A percentile compares a stretch with the other conserved stretches of the same genome.
These are phyloP conservation scores for Pseudopithomyces maydicus DNA, from an alignment of 2,329 filamentous ascomycete species.

Conservation along the genomic window DNA sequence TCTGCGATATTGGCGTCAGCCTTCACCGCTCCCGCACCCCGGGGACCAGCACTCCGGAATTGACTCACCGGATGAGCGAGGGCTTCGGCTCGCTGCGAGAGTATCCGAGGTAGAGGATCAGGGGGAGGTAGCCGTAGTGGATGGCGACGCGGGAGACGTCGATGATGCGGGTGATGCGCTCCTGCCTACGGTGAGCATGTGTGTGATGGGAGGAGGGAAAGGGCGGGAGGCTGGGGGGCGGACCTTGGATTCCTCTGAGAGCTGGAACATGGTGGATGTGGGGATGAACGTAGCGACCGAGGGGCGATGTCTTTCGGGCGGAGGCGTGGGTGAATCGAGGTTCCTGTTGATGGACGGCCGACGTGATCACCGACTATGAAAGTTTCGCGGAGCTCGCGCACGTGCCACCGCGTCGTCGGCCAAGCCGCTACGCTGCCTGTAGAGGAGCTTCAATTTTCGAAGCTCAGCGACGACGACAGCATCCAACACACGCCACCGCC, in stretches of 20 bases:
- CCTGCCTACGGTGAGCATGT: conserved; percentile 59
- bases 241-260: conserved; percentile 98
- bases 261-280: conserved; percentile 57
- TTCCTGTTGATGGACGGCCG: conserved; percentile 7
- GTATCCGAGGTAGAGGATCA: conserved; percentile 97
- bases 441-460: conserved; percentile 10
- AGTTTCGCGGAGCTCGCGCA: conserved; percentile 14
- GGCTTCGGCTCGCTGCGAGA: conserved; percentile 92
- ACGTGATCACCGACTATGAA: neutral
- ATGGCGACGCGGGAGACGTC: conserved; percentile 91
- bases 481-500: neutral
- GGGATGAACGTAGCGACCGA: neutral
- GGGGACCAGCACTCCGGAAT: neutral
- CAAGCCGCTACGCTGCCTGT: conserved; percentile 6
- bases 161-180: conserved; percentile 97
- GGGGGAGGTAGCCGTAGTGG: conserved; percentile 96
- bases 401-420: conserved; percentile 15
- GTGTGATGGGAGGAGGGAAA: no score
- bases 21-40: conserved; percentile 8
- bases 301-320: neutral
- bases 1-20: conserved; percentile 28
- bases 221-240: conserved; percentile 3
- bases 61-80: conserved; percentile 69
- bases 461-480: conserved; percentile 3
- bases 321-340: conserved; percentile 7